Evolutionary conservation across 495 filamentous ascomycete genomes (phyloP).

Genomic region (Schizothecium vesticola): DNA sequence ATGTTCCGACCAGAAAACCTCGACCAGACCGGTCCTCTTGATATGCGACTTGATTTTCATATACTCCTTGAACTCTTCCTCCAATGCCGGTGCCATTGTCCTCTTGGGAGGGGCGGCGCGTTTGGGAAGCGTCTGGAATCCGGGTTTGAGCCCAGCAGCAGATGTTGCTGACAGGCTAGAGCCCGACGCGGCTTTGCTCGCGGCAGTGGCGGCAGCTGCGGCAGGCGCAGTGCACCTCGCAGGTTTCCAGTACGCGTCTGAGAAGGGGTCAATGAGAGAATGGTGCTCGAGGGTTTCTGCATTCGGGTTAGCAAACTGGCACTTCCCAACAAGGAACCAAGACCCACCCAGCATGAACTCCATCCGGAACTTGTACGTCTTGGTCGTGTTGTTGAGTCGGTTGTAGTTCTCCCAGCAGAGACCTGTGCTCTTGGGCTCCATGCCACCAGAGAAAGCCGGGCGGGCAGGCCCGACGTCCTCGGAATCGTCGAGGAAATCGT

Average conservation of each 20-base stretch:
- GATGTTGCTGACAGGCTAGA: neutral
- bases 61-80: neutral
- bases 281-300: slow-evolving; percentile 34
- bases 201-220: neutral
- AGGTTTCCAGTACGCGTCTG: slow-evolving; percentile 68
- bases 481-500: slow-evolving; percentile 72
- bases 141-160: neutral
- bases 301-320: neutral
- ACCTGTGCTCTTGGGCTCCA: slow-evolving; percentile 70
- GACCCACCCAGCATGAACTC: slow-evolving; percentile 66
- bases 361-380: slow-evolving; percentile 55
- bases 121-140: neutral
- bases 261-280: slow-evolving; percentile 77
- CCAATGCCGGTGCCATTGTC: neutral
- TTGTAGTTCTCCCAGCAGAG: slow-evolving; percentile 70
- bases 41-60: neutral
- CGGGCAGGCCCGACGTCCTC: slow-evolving; percentile 45
- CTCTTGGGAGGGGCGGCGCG: neutral
- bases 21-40: neutral
- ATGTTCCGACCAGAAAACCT: neutral
- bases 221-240: slow-evolving; percentile 12
- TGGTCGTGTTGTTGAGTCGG: slow-evolving; percentile 36
- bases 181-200: neutral
- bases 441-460: slow-evolving; percentile 51
- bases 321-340: neutral